These are phyloP conservation scores for Amaranthus cruentus DNA, from an alignment of 148 eudicot genomes.

Conservation along the genomic window DNA sequence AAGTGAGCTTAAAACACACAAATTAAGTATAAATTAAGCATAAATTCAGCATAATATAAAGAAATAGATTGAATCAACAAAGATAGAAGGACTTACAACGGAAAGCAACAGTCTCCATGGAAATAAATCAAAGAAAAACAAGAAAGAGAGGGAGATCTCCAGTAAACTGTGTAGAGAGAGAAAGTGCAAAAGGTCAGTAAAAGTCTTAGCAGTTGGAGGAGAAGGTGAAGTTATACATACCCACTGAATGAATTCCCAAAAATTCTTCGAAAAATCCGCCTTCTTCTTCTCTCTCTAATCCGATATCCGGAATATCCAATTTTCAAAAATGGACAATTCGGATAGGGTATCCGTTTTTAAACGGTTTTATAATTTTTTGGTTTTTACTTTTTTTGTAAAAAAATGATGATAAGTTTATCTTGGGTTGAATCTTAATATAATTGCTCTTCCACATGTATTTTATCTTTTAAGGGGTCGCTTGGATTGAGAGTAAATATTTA, in stretches of 20 bases:
- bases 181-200: background rate
- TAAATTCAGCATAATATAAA: background rate
- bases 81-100: conserved; percentile 32
- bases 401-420: too few relatives aligned
- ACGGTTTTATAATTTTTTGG: too few relatives aligned
- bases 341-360: too few relatives aligned
- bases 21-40: background rate
- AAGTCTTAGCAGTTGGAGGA: conserved; percentile 2
- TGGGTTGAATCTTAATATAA: too few relatives aligned
- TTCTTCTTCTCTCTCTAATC: background rate
- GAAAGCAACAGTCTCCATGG: conserved; percentile 55
- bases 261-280: conserved; percentile 49
- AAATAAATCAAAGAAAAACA: background rate
- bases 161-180: background rate
- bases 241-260: background rate
- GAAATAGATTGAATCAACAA: background rate
- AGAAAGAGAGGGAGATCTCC: conserved; percentile 2
- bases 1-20: background rate
- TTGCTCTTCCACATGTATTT: too few relatives aligned
- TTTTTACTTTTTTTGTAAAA: too few relatives aligned
- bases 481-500: too few relatives aligned
- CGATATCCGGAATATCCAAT: too few relatives aligned
- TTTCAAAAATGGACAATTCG: too few relatives aligned
- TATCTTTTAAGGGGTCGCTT: too few relatives aligned
- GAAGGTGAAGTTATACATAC: conserved; percentile 4